phyloP scores from a whole-genome alignment of 2,329 filamentous ascomycete genomes.

The Cercospora sp. region DNA sequence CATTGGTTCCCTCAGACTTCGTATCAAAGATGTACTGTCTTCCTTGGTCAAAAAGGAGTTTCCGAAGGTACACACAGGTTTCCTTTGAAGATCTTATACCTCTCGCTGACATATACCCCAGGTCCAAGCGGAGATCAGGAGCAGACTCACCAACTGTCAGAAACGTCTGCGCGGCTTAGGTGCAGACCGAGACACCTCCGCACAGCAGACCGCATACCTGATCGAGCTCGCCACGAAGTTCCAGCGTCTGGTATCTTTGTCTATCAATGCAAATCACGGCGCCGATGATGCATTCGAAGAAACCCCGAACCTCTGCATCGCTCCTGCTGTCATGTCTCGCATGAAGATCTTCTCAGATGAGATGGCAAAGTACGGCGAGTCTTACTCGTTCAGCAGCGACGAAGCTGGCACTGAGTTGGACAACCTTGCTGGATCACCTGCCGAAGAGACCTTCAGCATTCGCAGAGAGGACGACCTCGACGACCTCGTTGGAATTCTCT shows the following conservation, averaged over 20 bases:
- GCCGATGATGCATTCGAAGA: conserved; percentile 39
- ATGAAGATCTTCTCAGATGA: conserved; percentile 32
- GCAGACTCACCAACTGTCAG: conserved; percentile 30
- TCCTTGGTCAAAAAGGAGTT: conserved; percentile 49
- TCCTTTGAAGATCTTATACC: no score
- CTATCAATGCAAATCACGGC: conserved; percentile 43
- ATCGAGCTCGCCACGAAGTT: conserved; percentile 45
- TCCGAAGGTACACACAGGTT: no score
- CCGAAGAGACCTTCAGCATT: neutral
- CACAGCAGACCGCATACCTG: conserved; percentile 54
- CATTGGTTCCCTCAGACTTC: conserved; percentile 42
- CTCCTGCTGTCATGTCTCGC: conserved; percentile 38
- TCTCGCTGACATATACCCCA: neutral
- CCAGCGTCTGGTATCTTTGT: conserved; percentile 39
- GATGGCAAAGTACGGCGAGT: conserved; percentile 33
- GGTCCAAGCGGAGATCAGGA: conserved; percentile 35
- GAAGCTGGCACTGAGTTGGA: no score
- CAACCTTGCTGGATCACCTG: no score
- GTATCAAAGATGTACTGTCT: conserved; percentile 46
- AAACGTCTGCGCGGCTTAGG: conserved; percentile 51
- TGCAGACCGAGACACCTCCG: conserved; percentile 44
- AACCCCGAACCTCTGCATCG: conserved; percentile 37
- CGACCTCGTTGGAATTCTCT: conserved; percentile 14
- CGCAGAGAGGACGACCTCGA: conserved; percentile 10
- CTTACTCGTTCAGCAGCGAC: conserved; percentile 28